Evolutionary conservation across 2,329 filamentous ascomycete genomes (phyloP), one percentile per base, ranked within the genome.

Genomic region (Byssothecium circinans): DNA sequence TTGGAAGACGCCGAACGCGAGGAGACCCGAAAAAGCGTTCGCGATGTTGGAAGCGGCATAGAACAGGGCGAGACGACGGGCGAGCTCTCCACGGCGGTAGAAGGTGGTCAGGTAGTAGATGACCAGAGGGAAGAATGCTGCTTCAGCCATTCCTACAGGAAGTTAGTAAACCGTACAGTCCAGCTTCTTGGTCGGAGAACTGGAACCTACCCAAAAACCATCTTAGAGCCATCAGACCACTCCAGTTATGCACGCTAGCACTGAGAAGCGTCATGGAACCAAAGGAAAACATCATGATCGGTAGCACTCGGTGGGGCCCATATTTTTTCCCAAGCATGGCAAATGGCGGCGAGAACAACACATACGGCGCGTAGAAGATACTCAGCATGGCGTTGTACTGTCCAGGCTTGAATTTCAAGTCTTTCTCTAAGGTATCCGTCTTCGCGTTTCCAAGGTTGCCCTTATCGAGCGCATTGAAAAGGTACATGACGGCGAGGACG

Each of bases 21-120:
- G 72, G 1, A 85, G 69, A 3, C 82, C 82, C 0, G 78, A 79
- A 57, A 86, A 87, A 2, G 84, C 84, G 47, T 82, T 84, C 18
- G 88, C 87, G 49, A 91, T 87, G 60, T 86, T 88, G 19, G 81
- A 84, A 0, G 87, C 87, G 0, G 87, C 88, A 58, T 91, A 91
- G 72, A 90, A 90, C 49, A 89, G 73, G 29, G 86, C 86, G 1
- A 89, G 75, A 2, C 87, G 81, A 8, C 86, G 77, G 5, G 86
- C 86, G 2, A 90, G 78, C 64, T 90, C 87, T 25, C 82, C 83
- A 44, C 87, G 80, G 14, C 85, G 81, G 66, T 90, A 90, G 67
- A 89, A 89, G 1, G 73, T 74, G 0, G 75, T 77, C 40, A 76
- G 64, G 51, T 84, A 84, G 67, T 83, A 84, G 50, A 84, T 83